These are phyloP conservation scores for Pseudogymnoascus sp. DNA, from an alignment of 2,329 filamentous ascomycete genomes.

Conservation along the genomic window DNA sequence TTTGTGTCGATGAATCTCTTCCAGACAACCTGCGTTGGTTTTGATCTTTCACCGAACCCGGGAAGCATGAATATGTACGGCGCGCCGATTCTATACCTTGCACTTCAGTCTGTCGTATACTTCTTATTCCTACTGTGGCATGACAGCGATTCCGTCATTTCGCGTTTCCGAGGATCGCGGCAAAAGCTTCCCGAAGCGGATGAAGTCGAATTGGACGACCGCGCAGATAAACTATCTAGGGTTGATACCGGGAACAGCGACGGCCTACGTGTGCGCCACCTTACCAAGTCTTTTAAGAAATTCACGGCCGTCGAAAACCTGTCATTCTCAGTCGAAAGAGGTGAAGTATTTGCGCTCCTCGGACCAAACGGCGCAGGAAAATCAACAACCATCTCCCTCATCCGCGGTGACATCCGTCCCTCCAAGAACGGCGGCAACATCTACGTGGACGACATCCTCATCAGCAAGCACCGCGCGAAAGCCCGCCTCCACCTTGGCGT, in stretches of 20 bases:
- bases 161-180: slow-evolving; percentile 35
- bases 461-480: slow-evolving; percentile 60
- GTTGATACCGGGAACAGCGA: slow-evolving; percentile 43
- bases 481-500: slow-evolving; percentile 78
- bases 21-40: slow-evolving; percentile 63
- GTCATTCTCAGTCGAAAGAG: slow-evolving; percentile 68
- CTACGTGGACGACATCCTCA: slow-evolving; percentile 67
- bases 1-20: slow-evolving; percentile 78
- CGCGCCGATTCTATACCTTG: slow-evolving; percentile 74
- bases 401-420: slow-evolving; percentile 79
- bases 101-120: slow-evolving; percentile 61
- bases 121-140: slow-evolving; percentile 69
- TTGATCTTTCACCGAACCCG: slow-evolving; percentile 56
- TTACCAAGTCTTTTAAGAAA: slow-evolving; percentile 70
- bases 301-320: slow-evolving; percentile 81
- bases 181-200: slow-evolving; percentile 8
- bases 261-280: slow-evolving; percentile 61
- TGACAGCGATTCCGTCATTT: slow-evolving; percentile 63
- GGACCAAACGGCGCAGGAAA: slow-evolving; percentile 91
- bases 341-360: slow-evolving; percentile 80
- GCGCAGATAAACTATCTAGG: slow-evolving; percentile 54
- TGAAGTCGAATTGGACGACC: slow-evolving; percentile 37
- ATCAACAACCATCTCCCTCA: slow-evolving; percentile 78
- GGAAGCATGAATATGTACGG: slow-evolving; percentile 67
- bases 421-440: slow-evolving; percentile 63